Evolutionary conservation across 495 filamentous ascomycete genomes (phyloP).

Genomic region (Talaromyces trachyspermus): DNA sequence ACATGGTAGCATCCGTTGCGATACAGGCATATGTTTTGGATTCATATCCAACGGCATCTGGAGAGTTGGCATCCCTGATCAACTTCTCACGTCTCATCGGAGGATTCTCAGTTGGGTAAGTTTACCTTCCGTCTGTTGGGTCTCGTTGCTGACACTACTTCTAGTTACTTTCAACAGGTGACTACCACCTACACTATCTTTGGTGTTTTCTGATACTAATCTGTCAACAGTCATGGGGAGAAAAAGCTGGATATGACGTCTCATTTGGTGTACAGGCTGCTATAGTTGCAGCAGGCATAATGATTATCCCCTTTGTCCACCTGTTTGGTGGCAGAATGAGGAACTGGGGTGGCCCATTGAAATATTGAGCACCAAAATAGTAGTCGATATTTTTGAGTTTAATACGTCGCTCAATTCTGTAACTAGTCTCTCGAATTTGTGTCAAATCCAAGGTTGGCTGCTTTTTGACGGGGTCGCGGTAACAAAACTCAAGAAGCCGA

Average conservation of each 20-base stretch:
- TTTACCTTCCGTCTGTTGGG: no score
- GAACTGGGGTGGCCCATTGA: slow-evolving; percentile 5
- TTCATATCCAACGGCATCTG: slow-evolving; percentile 25
- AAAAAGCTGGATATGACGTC: background rate
- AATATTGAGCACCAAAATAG: no score
- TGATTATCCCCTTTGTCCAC: background rate
- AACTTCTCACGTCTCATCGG: slow-evolving; percentile 20
- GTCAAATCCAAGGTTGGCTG: no score
- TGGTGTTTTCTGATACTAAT: no score
- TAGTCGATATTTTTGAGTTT: no score
- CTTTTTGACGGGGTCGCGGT: no score
- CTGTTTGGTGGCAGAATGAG: background rate
- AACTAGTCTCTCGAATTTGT: no score
- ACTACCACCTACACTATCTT: no score
- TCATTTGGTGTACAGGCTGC: background rate
- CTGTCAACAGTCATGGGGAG: slow-evolving; percentile 25
- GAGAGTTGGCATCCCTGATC: slow-evolving; percentile 24
- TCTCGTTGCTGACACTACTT: no score
- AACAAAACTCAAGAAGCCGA: no score
- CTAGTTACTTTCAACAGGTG: no score
- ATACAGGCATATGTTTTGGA: slow-evolving; percentile 31
- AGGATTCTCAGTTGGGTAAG: slow-evolving; percentile 27
- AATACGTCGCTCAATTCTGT: no score
- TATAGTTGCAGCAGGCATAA: background rate
- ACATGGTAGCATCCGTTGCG: slow-evolving; percentile 22